Percentiles rank a stretch among this genome's conserved stretches.
Conservation (phyloP, 331 rosid species). For the Stylosanthes scabra region DNA sequence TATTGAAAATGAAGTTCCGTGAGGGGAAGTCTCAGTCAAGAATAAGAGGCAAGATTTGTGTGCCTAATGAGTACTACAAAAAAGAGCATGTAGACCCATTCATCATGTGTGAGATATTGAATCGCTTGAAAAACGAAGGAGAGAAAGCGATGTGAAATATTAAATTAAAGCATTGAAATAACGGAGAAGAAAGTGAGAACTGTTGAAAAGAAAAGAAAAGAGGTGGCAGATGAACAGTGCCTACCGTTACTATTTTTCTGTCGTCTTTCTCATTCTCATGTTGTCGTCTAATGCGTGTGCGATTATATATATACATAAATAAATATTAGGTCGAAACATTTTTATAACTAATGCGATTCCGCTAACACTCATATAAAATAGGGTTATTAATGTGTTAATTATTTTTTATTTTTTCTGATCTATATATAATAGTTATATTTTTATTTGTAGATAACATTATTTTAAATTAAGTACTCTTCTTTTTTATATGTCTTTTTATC, state of each 20-base stretch:
- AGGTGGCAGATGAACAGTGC: neutral
- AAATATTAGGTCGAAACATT: too few species aligned
- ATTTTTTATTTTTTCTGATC: too few species aligned
- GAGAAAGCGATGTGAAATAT: neutral
- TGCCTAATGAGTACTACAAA: neutral
- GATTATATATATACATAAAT: too few species aligned
- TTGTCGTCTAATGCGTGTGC: too few species aligned
- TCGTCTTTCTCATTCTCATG: neutral
- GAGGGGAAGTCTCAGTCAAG: constrained; percentile 19
- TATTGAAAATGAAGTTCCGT: constrained; percentile 7
- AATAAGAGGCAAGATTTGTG: constrained; percentile 34
- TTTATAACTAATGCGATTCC: too few species aligned
- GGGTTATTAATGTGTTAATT: too few species aligned
- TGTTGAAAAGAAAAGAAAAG: neutral
- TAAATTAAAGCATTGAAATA: neutral
- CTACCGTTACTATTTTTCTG: neutral
- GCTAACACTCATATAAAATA: too few species aligned
- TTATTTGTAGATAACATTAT: too few species aligned
- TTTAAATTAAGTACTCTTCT: too few species aligned
- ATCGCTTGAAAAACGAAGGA: neutral
- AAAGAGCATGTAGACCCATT: constrained; percentile 19
- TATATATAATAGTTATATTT: too few species aligned
- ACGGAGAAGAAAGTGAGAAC: neutral
- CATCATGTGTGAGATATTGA: neutral
- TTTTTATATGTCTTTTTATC: too few species aligned